These are phyloP conservation scores for Plasmodium inui DNA, from an alignment of 169 alveolate genomes.

Conservation along the genomic window DNA sequence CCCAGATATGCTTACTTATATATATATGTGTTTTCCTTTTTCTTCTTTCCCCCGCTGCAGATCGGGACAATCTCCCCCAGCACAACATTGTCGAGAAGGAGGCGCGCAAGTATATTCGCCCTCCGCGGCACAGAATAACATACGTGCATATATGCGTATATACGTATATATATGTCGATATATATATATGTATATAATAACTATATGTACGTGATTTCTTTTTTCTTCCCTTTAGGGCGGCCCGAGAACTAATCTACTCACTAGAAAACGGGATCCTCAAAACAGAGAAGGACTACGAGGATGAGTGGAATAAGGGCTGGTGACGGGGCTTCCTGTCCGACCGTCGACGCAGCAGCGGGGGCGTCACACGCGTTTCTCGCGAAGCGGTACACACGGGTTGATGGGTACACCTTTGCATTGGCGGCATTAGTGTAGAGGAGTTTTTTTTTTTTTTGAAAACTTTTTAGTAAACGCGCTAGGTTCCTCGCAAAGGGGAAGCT, in stretches of 20 bases:
- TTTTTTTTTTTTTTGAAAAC: no score
- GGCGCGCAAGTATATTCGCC: conserved; percentile 37
- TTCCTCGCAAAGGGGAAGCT: neutral
- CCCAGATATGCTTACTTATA: neutral
- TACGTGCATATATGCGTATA: neutral
- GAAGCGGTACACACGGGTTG: neutral
- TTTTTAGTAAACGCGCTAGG: neutral
- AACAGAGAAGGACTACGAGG: neutral
- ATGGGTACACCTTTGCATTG: neutral
- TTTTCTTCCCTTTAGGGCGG: neutral
- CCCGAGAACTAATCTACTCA: neutral
- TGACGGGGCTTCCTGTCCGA: neutral
- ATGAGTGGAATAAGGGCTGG: neutral
- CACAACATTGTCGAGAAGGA: conserved; percentile 10
- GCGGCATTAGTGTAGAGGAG: neutral
- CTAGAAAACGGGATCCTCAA: neutral
- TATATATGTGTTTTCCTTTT: neutral
- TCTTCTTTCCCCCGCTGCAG: conserved; percentile 21
- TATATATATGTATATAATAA: no score
- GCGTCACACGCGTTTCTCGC: neutral
- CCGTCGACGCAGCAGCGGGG: neutral
- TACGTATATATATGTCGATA: no score
- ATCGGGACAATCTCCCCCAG: conserved; percentile 21
- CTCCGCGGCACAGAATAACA: neutral
- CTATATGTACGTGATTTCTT: neutral